These are phyloP conservation scores for Zygnema circumcarinatum DNA, from an alignment of 139 green algal species.

Conservation along the genomic window DNA sequence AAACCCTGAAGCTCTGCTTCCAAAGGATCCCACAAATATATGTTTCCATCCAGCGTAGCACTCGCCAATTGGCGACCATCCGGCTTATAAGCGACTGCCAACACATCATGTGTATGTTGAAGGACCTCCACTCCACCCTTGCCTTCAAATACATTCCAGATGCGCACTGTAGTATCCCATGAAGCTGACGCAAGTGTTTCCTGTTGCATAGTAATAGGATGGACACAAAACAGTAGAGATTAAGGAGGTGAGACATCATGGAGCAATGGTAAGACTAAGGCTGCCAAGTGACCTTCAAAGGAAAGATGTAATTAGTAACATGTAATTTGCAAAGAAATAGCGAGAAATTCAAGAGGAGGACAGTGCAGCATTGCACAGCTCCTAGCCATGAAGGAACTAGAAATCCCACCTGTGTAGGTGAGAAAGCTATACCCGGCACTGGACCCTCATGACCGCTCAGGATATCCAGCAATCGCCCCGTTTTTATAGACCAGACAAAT, in stretches of 20 bases:
- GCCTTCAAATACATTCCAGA: constrained; percentile 87
- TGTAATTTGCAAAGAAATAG: too few relatives aligned
- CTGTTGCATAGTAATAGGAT: too few relatives aligned
- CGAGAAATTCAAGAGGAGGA: too few relatives aligned
- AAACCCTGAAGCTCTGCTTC: constrained; percentile 75
- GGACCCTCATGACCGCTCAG: constrained; percentile 92
- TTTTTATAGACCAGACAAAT: constrained; percentile 94
- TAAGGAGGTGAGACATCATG: too few relatives aligned
- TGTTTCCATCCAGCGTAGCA: constrained; percentile 88
- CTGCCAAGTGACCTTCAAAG: too few relatives aligned
- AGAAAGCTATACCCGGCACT: constrained; percentile 84
- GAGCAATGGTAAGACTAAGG: too few relatives aligned
- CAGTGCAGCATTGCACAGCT: too few relatives aligned
- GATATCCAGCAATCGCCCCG: constrained; percentile 89
- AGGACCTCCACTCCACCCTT: constrained; percentile 81
- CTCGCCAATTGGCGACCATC: constrained; percentile 88
- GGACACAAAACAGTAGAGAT: too few relatives aligned
- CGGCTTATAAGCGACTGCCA: constrained; percentile 85
- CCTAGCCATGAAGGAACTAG: too few relatives aligned
- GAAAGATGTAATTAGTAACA: too few relatives aligned
- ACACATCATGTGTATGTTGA: constrained; percentile 89
- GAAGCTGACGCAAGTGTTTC: constrained; percentile 65
- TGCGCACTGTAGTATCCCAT: constrained; percentile 89
- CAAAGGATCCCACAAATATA: constrained; percentile 92
- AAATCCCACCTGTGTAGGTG: constrained; percentile 62